A percentile compares a stretch with the other conserved stretches of the same genome.
phyloP scores from a whole-genome alignment of 192 early-diverging fungal genomes.

The Mortierella antarctica region DNA sequence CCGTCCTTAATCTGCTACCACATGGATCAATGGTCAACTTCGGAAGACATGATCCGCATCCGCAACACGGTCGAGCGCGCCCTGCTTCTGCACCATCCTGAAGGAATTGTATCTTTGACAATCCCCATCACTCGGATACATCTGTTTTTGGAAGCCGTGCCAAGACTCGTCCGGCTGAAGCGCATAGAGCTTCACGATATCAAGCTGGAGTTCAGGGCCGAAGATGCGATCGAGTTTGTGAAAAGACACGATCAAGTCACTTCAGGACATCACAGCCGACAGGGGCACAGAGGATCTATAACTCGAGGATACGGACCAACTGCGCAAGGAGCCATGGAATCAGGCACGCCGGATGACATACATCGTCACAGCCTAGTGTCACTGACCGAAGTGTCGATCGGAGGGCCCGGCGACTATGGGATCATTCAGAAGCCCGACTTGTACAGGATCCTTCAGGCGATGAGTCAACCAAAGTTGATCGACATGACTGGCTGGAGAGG shows the following conservation, averaged over 20 bases:
- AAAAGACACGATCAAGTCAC: neutral
- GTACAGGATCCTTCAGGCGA: slow-evolving; percentile 19
- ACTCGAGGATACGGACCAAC: too few relatives aligned
- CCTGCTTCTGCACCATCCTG: slow-evolving; percentile 11
- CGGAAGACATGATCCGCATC: slow-evolving; percentile 9
- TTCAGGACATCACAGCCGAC: too few relatives aligned
- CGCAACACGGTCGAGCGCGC: slow-evolving; percentile 16
- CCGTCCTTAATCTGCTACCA: slow-evolving; percentile 15
- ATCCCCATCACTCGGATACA: slow-evolving; percentile 10
- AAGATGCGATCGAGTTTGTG: slow-evolving; percentile 24
- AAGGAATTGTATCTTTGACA: slow-evolving; percentile 7
- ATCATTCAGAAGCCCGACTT: slow-evolving; percentile 8
- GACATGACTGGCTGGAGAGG: slow-evolving; percentile 27
- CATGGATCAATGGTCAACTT: slow-evolving; percentile 22
- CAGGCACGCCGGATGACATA: too few relatives aligned
- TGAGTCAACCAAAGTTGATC: neutral
- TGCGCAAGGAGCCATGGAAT: too few relatives aligned
- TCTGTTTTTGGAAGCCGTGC: slow-evolving; percentile 7
- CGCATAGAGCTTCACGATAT: slow-evolving; percentile 18
- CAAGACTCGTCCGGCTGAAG: slow-evolving; percentile 4
- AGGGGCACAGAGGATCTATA: too few relatives aligned
- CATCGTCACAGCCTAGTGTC: too few relatives aligned
- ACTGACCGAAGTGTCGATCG: slow-evolving; percentile 25
- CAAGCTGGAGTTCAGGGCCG: neutral
- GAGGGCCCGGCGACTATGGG: slow-evolving; percentile 15